Evolutionary conservation across 1,284 basidiomycete species (phyloP).

Genomic region (Cryptococcus hybrid): DNA sequence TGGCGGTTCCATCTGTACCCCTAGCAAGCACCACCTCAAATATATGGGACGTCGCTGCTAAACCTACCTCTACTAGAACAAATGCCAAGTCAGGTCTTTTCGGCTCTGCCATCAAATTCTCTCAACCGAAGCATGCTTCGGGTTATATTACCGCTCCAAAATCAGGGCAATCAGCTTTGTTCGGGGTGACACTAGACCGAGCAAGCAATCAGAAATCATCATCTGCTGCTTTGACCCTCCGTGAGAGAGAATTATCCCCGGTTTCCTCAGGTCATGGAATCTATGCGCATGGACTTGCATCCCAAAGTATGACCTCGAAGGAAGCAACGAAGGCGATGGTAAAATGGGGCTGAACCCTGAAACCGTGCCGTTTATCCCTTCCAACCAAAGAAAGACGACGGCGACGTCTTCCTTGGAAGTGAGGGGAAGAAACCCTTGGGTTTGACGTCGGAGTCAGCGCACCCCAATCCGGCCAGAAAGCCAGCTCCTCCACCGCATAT

Average conservation of each 20-base stretch:
- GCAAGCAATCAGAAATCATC: neutral
- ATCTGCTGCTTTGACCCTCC: too few species aligned
- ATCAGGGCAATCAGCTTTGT: slow-evolving; percentile 8
- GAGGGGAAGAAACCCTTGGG: neutral
- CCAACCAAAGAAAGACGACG: slow-evolving; percentile 35
- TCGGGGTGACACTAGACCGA: slow-evolving; percentile 6
- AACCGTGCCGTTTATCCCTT: slow-evolving; percentile 70
- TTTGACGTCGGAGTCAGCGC: too few species aligned
- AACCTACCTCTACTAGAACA: neutral
- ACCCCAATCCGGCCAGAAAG: neutral
- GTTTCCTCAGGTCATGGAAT: slow-evolving; percentile 19
- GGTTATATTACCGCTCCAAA: slow-evolving; percentile 10
- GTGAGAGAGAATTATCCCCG: slow-evolving; percentile 18
- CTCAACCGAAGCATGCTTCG: slow-evolving; percentile 20
- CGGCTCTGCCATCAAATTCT: slow-evolving; percentile 23
- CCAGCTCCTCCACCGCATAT: slow-evolving; percentile 28
- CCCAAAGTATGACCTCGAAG: slow-evolving; percentile 6
- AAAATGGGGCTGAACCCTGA: slow-evolving; percentile 32
- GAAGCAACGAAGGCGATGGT: neutral
- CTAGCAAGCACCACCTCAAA: neutral
- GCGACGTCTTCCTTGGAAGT: neutral
- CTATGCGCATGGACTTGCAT: slow-evolving; percentile 16
- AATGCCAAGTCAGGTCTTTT: slow-evolving; percentile 17
- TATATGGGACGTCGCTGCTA: neutral
- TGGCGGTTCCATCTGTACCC: neutral